Conservation (phyloP, 2,329 filamentous ascomycete species). For the Aspergillus texensis region DNA sequence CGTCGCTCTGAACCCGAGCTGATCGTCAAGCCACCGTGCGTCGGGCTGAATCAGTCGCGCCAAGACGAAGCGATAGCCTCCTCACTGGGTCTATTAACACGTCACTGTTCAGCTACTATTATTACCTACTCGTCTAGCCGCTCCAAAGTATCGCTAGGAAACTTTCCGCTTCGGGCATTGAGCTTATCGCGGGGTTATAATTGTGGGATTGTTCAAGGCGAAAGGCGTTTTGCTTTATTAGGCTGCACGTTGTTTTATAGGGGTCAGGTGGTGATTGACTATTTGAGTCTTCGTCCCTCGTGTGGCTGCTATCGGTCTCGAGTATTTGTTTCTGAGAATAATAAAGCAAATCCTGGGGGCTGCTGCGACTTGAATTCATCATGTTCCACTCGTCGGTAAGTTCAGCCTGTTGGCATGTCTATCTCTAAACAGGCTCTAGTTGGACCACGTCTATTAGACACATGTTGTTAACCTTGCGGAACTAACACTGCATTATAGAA, state of each 20-base stretch:
- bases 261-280: neutral
- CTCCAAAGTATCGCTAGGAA: neutral
- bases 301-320: neutral
- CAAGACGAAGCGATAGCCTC: constrained; percentile 9
- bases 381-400: constrained; percentile 43
- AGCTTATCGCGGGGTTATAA: neutral
- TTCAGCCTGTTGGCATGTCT: constrained; percentile 9
- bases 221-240: constrained; percentile 3
- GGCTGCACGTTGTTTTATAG: neutral
- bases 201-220: neutral
- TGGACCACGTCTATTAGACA: neutral
- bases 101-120: constrained; percentile 13
- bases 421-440: neutral
- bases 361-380: constrained; percentile 9
- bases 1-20: neutral
- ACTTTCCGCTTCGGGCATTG: neutral
- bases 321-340: neutral
- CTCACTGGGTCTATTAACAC: constrained; percentile 17
- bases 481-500: constrained; percentile 55
- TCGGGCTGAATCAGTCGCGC: constrained; percentile 2
- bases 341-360: neutral
- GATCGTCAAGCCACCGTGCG: constrained; percentile 1
- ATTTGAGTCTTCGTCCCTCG: neutral
- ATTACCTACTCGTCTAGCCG: neutral
- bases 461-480: neutral